Base-by-base conservation (phyloP, 495 filamentous ascomycete species). In the Bacidia gigantensis region DNA sequence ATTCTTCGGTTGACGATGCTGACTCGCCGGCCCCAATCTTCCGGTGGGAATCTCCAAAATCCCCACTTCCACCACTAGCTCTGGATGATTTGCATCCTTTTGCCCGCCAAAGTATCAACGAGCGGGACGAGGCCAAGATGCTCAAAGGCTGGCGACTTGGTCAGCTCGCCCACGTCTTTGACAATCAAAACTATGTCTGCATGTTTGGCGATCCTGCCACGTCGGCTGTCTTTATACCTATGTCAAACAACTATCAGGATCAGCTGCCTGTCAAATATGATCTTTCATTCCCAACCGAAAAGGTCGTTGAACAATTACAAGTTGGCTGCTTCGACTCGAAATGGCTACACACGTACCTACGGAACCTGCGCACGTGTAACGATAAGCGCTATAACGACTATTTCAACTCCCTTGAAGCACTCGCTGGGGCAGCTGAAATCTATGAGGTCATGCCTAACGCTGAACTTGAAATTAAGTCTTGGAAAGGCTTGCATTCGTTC, bases 401-500 rank as follows among this genome's bases (percentile, higher is more conserved):
- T 24, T 26, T 50, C 38, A 52, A 2, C 14, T 52, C 50, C 14
- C 51, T 54, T 14, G 12, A n/a, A 50, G 42, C 23, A 17, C 20
- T 54, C n/a, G 21, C 51, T 51, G 51, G 42, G 10, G 51, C 51
- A 10, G 43, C 24, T 14, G 45, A 29, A 26, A 18, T 54, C 25
- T 54, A 54, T 35, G 50, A 2, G 3, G 35, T 11, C 22, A 7
- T 54, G 46, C 23, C 26, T 14, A 50, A 54, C 42, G 43, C 46
- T 20, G 45, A 46, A 21, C 12, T 54, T 23, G 56, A 53, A 22
- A 14, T 54, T 2, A 54, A 39, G 18, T 25, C 50, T 7, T 18
- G 29, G 2, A 46, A 17, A 21, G 22, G 25, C 20, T 38, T 46
- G 11, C 21, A 26, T 20, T 14, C 24, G 11, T 47, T 47, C 45